A percentile compares a stretch with the other conserved stretches of the same genome.
Conservation (phyloP, 805 yeast genomes). For the Candida yuanshanica region DNA sequence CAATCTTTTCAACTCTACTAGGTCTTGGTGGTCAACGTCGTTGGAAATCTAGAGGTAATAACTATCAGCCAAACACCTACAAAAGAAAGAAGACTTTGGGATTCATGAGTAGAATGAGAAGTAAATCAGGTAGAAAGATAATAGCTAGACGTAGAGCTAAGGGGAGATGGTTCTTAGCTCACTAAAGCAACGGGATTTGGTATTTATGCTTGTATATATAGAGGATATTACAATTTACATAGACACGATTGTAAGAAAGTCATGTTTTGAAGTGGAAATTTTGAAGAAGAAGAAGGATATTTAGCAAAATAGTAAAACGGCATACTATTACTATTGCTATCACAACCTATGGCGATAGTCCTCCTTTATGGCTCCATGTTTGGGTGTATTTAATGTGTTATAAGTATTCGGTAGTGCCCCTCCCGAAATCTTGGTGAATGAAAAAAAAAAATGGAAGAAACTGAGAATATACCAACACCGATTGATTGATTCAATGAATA, state of each 20-base stretch:
- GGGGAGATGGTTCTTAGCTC: slow-evolving; percentile 91
- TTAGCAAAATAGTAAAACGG: too few relatives aligned
- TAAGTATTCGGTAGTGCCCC: neutral
- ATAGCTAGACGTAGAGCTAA: slow-evolving; percentile 74
- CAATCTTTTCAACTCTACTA: slow-evolving; percentile 25
- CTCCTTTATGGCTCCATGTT: too few relatives aligned
- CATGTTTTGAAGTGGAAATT: too few relatives aligned
- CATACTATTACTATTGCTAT: too few relatives aligned
- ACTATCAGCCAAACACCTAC: slow-evolving; percentile 89
- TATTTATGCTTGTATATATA: neutral
- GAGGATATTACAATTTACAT: neutral
- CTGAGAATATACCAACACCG: neutral
- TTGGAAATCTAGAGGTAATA: slow-evolving; percentile 89
- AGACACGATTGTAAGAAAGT: neutral
- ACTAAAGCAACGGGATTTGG: slow-evolving; percentile 35
- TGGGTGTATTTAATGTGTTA: too few relatives aligned
- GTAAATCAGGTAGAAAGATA: slow-evolving; percentile 71
- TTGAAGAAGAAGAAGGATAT: too few relatives aligned
- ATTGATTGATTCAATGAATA: too few relatives aligned
- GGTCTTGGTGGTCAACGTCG: slow-evolving; percentile 45
- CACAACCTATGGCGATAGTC: too few relatives aligned
- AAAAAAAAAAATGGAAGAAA: neutral
- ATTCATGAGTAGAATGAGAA: slow-evolving; percentile 75
- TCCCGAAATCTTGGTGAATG: neutral
- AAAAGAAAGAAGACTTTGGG: slow-evolving; percentile 89